phyloP scores from a whole-genome alignment of 352 stramenopile species.

The Pythium rhizo-oryzae region DNA sequence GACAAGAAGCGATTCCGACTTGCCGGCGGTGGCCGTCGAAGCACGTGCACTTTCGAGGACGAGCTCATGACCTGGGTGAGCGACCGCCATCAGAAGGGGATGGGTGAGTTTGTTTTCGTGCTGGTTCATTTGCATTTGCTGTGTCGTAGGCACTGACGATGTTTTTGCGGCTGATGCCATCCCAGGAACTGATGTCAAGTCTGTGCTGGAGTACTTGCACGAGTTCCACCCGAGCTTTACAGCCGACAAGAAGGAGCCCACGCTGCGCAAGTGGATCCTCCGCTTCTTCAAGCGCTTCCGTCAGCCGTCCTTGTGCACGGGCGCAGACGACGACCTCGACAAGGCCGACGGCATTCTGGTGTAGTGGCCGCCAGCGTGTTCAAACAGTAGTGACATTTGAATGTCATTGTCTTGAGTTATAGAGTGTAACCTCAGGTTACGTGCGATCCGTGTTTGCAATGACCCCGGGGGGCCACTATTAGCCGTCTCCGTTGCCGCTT shows the following conservation, averaged over 20 bases:
- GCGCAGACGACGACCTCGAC: conserved; percentile 31
- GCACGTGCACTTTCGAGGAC: conserved; percentile 75
- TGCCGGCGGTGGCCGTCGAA: conserved; percentile 60
- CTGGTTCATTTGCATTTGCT: no score
- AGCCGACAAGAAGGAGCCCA: conserved; percentile 80
- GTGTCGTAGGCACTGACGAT: no score
- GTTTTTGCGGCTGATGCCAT: background rate
- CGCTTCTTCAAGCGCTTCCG: conserved; percentile 84
- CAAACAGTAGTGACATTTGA: background rate
- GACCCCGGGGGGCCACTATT: conserved; percentile 2
- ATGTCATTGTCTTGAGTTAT: background rate
- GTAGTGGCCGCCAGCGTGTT: background rate
- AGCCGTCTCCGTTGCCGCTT: conserved; percentile 15
- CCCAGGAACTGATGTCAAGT: conserved; percentile 65
- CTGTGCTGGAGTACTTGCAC: conserved; percentile 70
- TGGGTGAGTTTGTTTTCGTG: no score
- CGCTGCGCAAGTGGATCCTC: conserved; percentile 79
- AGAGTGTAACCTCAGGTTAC: background rate
- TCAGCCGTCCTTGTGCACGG: conserved; percentile 26
- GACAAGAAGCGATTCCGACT: conserved; percentile 81
- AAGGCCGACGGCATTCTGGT: conserved; percentile 31
- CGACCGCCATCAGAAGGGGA: conserved; percentile 61
- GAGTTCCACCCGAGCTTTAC: conserved; percentile 69
- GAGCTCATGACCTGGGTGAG: conserved; percentile 77
- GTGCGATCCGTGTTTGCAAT: background rate